Evolutionary conservation across 2,329 filamentous ascomycete species (phyloP).

Genomic region (Fusarium kyushuense): DNA sequence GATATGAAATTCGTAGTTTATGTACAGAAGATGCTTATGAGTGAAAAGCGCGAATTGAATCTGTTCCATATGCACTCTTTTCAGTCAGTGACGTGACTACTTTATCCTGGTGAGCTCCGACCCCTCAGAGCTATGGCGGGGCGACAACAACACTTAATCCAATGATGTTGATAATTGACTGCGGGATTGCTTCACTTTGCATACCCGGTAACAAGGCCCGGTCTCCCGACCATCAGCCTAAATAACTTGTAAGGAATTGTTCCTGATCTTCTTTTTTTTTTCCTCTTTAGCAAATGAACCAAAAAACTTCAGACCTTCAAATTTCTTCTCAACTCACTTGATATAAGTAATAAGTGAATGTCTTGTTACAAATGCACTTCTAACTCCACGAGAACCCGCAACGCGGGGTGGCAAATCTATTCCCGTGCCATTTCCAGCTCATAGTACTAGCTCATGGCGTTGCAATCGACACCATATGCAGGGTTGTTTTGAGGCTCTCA

Average conservation of each 20-base stretch:
- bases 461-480: conserved; percentile 13
- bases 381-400: not conserved
- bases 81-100: conserved; percentile 33
- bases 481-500: conserved; percentile 26
- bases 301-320: not conserved
- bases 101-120: conserved; percentile 20
- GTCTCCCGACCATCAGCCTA: conserved; percentile 5
- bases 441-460: not conserved
- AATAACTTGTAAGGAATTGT: not conserved
- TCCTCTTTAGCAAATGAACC: no score
- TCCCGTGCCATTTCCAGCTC: conserved; percentile 11
- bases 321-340: not conserved
- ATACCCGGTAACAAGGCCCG: conserved; percentile 16
- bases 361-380: not conserved
- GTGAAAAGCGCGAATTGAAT: not conserved
- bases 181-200: conserved; percentile 30
- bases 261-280: not conserved
- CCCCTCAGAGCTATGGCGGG: conserved; percentile 36
- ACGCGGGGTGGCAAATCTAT: not conserved
- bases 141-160: conserved; percentile 16
- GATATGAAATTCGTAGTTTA: not conserved
- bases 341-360: not conserved
- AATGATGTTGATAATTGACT: conserved; percentile 7
- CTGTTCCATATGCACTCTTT: not conserved
- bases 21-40: not conserved